Conservation (phyloP, 768 basidiomycete species). For the Pisolithus albus region DNA sequence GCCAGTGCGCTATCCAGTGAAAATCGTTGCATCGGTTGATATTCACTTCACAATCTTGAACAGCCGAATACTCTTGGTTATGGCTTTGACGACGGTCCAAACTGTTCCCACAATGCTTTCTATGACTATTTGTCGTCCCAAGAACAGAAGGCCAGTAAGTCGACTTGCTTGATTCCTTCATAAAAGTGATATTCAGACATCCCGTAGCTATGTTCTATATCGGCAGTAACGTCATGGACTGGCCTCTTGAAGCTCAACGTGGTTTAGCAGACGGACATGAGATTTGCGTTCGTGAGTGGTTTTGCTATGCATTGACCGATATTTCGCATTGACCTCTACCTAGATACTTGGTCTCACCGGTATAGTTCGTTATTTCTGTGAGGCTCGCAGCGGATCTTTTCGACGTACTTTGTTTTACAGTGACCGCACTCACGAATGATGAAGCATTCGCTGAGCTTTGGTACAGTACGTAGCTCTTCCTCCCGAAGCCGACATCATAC, state of each 20-base stretch:
- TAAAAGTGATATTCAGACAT: not conserved
- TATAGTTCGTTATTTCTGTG: constrained; percentile 36
- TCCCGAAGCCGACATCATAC: not conserved
- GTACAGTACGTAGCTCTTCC: constrained; percentile 42
- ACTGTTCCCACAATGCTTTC: constrained; percentile 57
- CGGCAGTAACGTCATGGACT: constrained; percentile 51
- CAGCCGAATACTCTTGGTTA: constrained; percentile 53
- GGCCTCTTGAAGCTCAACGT: constrained; percentile 50
- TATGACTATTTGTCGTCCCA: constrained; percentile 47
- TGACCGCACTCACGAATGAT: constrained; percentile 54
- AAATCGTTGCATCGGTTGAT: not conserved
- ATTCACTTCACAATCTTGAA: not conserved
- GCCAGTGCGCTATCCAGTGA: constrained; percentile 14
- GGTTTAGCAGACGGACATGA: constrained; percentile 52
- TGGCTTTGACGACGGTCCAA: constrained; percentile 60
- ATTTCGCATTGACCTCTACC: not conserved
- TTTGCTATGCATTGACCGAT: not conserved
- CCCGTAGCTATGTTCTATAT: constrained; percentile 53
- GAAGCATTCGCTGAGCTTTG: constrained; percentile 74
- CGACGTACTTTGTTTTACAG: constrained; percentile 21
- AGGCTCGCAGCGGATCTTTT: not conserved
- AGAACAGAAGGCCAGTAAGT: constrained; percentile 57
- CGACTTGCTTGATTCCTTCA: not conserved
- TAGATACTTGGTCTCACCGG: constrained; percentile 31
- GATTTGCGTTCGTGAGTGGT: constrained; percentile 50